These are phyloP conservation scores for Hygrophila difformis DNA, from an alignment of 257 asterid species.

Conservation along the genomic window DNA sequence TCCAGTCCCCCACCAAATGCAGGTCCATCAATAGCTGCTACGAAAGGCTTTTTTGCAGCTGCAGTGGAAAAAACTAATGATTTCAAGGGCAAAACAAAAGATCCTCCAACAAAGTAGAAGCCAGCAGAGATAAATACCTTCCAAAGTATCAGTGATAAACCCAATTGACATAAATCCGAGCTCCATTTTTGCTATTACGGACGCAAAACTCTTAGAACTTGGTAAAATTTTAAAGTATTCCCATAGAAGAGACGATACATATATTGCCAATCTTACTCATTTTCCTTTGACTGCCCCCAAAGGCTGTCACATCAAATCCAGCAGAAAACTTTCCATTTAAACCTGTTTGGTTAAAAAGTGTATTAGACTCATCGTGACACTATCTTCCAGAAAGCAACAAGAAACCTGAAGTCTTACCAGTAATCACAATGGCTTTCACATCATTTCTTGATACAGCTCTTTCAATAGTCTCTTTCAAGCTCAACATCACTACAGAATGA, in stretches of 20 bases:
- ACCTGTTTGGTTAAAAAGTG: constrained; percentile 20
- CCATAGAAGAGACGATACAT: constrained; percentile 4
- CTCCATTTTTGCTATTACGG: constrained; percentile 27
- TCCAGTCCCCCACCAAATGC: constrained; percentile 69
- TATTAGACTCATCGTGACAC: constrained; percentile 1
- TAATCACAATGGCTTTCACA: constrained; percentile 48
- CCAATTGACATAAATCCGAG: constrained; percentile 35
- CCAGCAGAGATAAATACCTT: constrained; percentile 26
- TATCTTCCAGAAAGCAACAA: background rate
- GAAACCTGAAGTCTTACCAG: constrained; percentile 25
- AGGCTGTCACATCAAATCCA: constrained; percentile 39
- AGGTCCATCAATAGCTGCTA: constrained; percentile 62
- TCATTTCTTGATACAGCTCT: constrained; percentile 32
- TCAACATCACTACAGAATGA: constrained; percentile 30
- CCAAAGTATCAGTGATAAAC: constrained; percentile 36
- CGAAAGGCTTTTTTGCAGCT: constrained; percentile 51
- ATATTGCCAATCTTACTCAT: constrained; percentile 28
- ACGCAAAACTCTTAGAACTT: constrained; percentile 14
- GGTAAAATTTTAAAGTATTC: background rate
- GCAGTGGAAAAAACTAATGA: constrained; percentile 10
- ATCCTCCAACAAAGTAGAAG: background rate
- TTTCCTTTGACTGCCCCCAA: constrained; percentile 23
- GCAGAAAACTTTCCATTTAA: constrained; percentile 38
- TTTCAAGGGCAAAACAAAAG: background rate
- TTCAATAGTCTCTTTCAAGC: constrained; percentile 33